These are phyloP conservation scores for Camillea tinctor DNA, from an alignment of 2,329 filamentous ascomycete species.

Conservation along the genomic window DNA sequence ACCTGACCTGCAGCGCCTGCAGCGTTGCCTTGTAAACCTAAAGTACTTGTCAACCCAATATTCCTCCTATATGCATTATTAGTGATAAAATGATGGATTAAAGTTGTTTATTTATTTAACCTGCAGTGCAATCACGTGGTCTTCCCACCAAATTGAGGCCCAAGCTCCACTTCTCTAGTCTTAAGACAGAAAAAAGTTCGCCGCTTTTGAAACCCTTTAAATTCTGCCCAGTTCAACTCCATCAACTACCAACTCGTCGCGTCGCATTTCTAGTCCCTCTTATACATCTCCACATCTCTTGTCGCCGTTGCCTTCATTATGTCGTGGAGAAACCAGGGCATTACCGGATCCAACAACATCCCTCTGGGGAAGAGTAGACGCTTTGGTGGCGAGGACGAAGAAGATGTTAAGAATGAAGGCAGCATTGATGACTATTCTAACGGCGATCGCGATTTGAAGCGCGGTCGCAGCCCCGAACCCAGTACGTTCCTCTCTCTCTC, in stretches of 20 bases:
- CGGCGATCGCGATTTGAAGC: constrained; percentile 62
- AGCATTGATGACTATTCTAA: constrained; percentile 34
- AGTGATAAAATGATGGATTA: no score
- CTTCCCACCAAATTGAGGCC: neutral
- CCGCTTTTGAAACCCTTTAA: neutral
- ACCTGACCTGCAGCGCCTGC: no score
- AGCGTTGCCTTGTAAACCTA: no score
- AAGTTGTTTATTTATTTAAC: no score
- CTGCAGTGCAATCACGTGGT: neutral
- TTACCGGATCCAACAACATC: constrained; percentile 98
- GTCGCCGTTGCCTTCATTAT: constrained; percentile 37
- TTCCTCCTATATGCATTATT: no score
- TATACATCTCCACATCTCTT: neutral
- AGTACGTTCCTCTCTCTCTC: constrained; percentile 50
- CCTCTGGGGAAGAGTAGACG: constrained; percentile 82
- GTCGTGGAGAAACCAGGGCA: constrained; percentile 74
- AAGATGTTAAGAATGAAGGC: constrained; percentile 31
- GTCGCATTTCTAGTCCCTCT: neutral
- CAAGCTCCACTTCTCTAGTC: neutral
- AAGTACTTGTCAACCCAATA: no score
- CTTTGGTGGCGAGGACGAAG: constrained; percentile 63
- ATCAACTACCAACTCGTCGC: neutral
- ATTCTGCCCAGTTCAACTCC: neutral
- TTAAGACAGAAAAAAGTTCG: neutral
- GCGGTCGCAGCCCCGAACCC: constrained; percentile 87